A percentile compares a stretch with the other conserved stretches of the same genome.
These are phyloP conservation scores for Phoma sp. DNA, from an alignment of 2,329 filamentous ascomycete species.

Conservation along the genomic window DNA sequence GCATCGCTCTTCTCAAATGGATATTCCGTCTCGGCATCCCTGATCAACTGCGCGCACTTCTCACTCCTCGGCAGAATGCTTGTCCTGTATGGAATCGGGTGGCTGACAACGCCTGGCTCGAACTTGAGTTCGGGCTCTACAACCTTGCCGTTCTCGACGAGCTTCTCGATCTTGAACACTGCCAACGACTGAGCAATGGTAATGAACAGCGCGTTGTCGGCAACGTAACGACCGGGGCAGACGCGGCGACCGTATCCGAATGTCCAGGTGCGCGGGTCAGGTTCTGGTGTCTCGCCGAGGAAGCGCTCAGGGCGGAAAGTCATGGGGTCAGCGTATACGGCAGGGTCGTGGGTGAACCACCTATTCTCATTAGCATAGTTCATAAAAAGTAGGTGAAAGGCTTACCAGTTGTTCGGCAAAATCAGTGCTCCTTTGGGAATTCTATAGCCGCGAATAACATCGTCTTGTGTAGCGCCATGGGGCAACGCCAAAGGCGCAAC, in stretches of 20 bases:
- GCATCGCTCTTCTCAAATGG: conserved; percentile 53
- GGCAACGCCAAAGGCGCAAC: conserved; percentile 43
- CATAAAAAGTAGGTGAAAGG: too few relatives aligned
- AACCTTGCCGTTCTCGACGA: conserved; percentile 47
- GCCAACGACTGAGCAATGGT: conserved; percentile 56
- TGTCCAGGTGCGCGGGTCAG: conserved; percentile 46
- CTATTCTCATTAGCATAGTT: conserved; percentile 22
- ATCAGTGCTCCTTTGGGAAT: conserved; percentile 54
- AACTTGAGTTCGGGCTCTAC: conserved; percentile 49
- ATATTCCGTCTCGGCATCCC: conserved; percentile 43
- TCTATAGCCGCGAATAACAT: conserved; percentile 48
- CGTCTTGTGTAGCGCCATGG: conserved; percentile 42
- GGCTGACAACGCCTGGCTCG: conserved; percentile 47
- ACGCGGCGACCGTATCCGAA: conserved; percentile 56
- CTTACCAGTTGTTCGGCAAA: conserved; percentile 51
- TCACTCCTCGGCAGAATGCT: conserved; percentile 47
- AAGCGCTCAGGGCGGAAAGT: conserved; percentile 57
- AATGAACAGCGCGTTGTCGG: conserved; percentile 52
- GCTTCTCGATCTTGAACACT: conserved; percentile 55
- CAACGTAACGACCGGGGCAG: conserved; percentile 53
- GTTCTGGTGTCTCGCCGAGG: conserved; percentile 46
- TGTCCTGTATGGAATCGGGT: conserved; percentile 49
- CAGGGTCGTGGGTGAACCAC: conserved; percentile 54
- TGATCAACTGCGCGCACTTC: conserved; percentile 44
- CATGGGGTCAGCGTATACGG: conserved; percentile 48